Conservation (phyloP, 1,284 basidiomycete genomes). For the Anthracocystis walkeri region DNA sequence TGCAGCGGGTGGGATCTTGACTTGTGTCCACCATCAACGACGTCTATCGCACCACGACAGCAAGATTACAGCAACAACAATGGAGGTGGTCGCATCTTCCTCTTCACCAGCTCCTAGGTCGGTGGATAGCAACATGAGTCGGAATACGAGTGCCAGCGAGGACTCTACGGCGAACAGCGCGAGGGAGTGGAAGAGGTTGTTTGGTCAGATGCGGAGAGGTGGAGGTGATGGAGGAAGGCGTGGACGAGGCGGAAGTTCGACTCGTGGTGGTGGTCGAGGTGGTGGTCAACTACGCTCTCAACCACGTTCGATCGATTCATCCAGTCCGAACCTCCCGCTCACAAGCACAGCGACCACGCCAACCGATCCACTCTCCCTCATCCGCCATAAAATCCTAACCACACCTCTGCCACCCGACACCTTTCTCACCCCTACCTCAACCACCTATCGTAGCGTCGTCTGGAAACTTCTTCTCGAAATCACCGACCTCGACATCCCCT, state of each 20-base stretch:
- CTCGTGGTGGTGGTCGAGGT: slow-evolving; percentile 1
- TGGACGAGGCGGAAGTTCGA: slow-evolving; percentile 1
- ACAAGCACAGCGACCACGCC: background rate
- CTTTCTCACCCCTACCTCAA: slow-evolving; percentile 19
- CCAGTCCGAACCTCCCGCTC: slow-evolving; percentile 4
- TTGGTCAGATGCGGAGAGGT: slow-evolving; percentile 13
- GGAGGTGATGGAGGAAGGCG: slow-evolving; percentile 2
- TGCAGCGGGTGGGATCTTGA: background rate
- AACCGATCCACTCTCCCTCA: slow-evolving; percentile 28
- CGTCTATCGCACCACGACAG: background rate
- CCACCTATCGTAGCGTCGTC: slow-evolving; percentile 44
- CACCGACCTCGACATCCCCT: slow-evolving; percentile 28
- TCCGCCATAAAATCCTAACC: slow-evolving; percentile 43
- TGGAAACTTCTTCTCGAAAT: slow-evolving; percentile 64
- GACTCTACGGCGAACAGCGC: slow-evolving; percentile 12
- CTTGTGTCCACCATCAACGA: slow-evolving; percentile 1
- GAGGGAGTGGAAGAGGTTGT: slow-evolving; percentile 36
- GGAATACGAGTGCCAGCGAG: slow-evolving; percentile 16
- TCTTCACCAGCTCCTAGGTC: slow-evolving; percentile 9
- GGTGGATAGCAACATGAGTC: slow-evolving; percentile 27
- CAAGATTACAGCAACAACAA: background rate
- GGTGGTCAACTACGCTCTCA: slow-evolving; percentile 6
- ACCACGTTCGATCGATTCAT: background rate
- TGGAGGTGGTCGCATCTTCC: slow-evolving; percentile 4
- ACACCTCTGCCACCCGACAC: slow-evolving; percentile 35